phyloP scores from a whole-genome alignment of 2,329 filamentous ascomycete species.

The Aspergillus unguis region DNA sequence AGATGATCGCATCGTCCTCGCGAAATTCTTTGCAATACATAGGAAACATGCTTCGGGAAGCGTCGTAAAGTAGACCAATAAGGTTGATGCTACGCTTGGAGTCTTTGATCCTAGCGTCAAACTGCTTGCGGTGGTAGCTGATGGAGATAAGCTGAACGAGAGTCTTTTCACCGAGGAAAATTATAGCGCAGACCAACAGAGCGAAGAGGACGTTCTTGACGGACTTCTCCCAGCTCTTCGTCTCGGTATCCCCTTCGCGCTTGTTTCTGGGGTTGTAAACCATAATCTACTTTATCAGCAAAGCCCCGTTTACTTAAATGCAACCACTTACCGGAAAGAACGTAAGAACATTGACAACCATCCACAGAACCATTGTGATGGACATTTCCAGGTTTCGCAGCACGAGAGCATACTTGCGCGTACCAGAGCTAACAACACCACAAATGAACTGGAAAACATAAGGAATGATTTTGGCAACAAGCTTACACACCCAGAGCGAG shows the following conservation, averaged over 20 bases:
- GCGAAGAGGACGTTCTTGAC: slow-evolving; percentile 60
- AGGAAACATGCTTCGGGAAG: slow-evolving; percentile 82
- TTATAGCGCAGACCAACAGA: slow-evolving; percentile 53
- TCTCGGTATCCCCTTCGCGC: slow-evolving; percentile 26
- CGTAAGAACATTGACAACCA: slow-evolving; percentile 57
- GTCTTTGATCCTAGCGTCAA: slow-evolving; percentile 70
- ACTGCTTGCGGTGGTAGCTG: slow-evolving; percentile 66
- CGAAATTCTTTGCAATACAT: slow-evolving; percentile 87
- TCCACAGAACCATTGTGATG: slow-evolving; percentile 59
- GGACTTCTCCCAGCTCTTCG: slow-evolving; percentile 51
- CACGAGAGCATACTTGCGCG: slow-evolving; percentile 61
- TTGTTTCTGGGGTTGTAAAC: slow-evolving; percentile 41
- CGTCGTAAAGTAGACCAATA: slow-evolving; percentile 82
- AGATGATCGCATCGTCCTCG: slow-evolving; percentile 89
- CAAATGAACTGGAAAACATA: slow-evolving; percentile 59
- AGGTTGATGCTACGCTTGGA: slow-evolving; percentile 84
- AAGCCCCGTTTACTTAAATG: no score
- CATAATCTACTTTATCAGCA: slow-evolving; percentile 36
- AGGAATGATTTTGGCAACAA: slow-evolving; percentile 58
- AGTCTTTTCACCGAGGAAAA: slow-evolving; percentile 58
- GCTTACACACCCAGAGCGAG: slow-evolving; percentile 61
- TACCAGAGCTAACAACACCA: slow-evolving; percentile 62
- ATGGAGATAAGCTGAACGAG: slow-evolving; percentile 65
- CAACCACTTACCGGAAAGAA: slow-evolving; percentile 49
- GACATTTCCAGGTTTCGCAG: slow-evolving; percentile 59